These are phyloP conservation scores for Alternaria ethzedia DNA, from an alignment of 2,329 filamentous ascomycete genomes.

Conservation along the genomic window DNA sequence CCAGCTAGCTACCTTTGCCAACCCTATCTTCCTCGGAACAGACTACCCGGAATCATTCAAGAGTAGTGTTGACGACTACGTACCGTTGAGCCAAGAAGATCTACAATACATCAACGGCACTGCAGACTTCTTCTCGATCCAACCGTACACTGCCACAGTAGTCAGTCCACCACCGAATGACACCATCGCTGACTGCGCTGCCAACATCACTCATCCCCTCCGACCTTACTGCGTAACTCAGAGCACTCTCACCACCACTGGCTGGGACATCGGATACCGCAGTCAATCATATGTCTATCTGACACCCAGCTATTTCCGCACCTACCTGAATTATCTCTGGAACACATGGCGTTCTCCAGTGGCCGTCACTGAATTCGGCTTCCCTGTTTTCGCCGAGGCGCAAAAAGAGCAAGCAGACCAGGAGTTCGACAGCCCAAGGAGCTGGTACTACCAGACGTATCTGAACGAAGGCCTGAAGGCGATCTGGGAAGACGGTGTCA, in stretches of 20 bases:
- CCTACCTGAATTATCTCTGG: constrained; percentile 63
- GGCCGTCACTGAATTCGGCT: constrained; percentile 64
- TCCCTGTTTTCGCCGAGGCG: constrained; percentile 59
- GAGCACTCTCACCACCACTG: constrained; percentile 54
- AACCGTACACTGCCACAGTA: constrained; percentile 64
- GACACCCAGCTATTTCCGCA: constrained; percentile 64
- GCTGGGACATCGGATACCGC: constrained; percentile 66
- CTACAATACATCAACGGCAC: constrained; percentile 51
- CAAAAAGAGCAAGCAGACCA: constrained; percentile 57
- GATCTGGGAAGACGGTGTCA: constrained; percentile 63
- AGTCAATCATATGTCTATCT: constrained; percentile 65
- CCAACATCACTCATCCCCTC: constrained; percentile 53
- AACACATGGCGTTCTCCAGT: constrained; percentile 63
- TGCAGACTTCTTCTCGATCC: constrained; percentile 63
- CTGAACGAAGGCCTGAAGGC: constrained; percentile 62
- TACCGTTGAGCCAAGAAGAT: constrained; percentile 57
- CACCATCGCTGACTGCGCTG: constrained; percentile 58
- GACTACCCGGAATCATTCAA: constrained; percentile 59
- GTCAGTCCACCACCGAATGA: constrained; percentile 54
- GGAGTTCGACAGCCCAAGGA: constrained; percentile 61
- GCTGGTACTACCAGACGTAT: constrained; percentile 62
- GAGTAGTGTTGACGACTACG: constrained; percentile 46
- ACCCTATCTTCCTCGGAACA: constrained; percentile 59
- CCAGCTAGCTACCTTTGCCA: constrained; percentile 57
- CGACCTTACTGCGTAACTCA: constrained; percentile 63